These are phyloP conservation scores for Coemansia sp. DNA, from an alignment of 192 early-diverging fungal genomes.

Conservation along the genomic window DNA sequence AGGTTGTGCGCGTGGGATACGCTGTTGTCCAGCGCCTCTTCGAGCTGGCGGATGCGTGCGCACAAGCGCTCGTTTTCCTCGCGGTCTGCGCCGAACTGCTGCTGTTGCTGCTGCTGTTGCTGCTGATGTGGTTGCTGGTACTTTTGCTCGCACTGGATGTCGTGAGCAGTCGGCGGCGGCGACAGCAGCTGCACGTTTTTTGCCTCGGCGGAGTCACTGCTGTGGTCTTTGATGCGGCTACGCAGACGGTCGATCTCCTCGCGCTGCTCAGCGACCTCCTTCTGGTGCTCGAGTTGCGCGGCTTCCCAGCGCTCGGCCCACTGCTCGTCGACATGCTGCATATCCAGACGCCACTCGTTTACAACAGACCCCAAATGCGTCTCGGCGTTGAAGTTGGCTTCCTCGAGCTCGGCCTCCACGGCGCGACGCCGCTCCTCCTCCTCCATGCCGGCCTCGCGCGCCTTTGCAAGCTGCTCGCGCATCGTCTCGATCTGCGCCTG, in stretches of 20 bases:
- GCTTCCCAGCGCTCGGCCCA: constrained; percentile 52
- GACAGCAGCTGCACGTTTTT: constrained; percentile 23
- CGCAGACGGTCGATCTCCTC: constrained; percentile 3
- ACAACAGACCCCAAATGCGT: constrained; percentile 30
- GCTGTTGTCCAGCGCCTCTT: constrained; percentile 10
- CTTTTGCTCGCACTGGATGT: constrained; percentile 7
- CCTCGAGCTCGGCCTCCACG: constrained; percentile 57
- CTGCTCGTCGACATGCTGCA: constrained; percentile 40
- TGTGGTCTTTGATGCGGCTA: not conserved
- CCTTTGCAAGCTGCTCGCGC: constrained; percentile 40
- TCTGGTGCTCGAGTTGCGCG: constrained; percentile 18
- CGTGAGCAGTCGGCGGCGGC: constrained; percentile 36
- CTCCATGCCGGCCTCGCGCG: constrained; percentile 43
- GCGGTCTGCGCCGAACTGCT: not conserved
- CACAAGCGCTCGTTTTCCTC: constrained; percentile 8
- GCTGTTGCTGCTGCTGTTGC: not conserved
- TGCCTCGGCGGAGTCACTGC: not conserved
- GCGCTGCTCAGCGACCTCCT: constrained; percentile 10
- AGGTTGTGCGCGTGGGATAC: constrained; percentile 1
- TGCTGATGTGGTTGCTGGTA: not conserved
- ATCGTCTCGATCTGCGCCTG: constrained; percentile 53
- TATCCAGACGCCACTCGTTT: constrained; percentile 35
- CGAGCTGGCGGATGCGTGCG: constrained; percentile 14
- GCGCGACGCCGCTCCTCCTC: constrained; percentile 55
- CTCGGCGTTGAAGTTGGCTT: constrained; percentile 42